These are phyloP conservation scores for Chytriomyces confervae DNA, from an alignment of 192 early-diverging fungal genomes.

Conservation along the genomic window DNA sequence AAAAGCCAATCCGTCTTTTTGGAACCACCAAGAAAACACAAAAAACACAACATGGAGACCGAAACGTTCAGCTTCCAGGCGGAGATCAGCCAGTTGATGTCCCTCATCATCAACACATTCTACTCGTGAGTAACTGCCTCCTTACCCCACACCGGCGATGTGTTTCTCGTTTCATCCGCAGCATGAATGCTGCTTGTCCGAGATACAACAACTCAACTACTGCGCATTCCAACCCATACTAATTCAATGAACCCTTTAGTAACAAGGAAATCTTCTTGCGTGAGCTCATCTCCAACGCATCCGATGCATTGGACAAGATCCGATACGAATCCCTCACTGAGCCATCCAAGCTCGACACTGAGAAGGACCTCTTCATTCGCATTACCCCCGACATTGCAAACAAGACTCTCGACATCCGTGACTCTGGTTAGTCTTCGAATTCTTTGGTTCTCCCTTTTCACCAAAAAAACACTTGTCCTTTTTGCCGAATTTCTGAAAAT, in stretches of 20 bases:
- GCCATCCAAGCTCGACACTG: constrained; percentile 89
- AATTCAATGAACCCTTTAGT: constrained; percentile 1
- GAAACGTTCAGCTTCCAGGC: constrained; percentile 92
- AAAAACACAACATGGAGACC: background rate
- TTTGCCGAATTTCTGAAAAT: background rate
- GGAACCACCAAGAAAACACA: no score
- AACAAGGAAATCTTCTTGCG: constrained; percentile 95
- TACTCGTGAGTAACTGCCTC: constrained; percentile 59
- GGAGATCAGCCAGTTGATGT: constrained; percentile 99
- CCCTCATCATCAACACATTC: constrained; percentile 99
- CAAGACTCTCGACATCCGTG: constrained; percentile 89
- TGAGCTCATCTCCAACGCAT: constrained; percentile 95
- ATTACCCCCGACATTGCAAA: constrained; percentile 86
- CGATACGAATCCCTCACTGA: constrained; percentile 96
- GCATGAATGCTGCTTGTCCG: background rate
- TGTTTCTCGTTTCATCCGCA: background rate
- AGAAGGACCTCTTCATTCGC: constrained; percentile 94
- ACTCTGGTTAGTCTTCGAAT: constrained; percentile 57
- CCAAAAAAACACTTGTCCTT: background rate
- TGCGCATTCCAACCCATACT: background rate
- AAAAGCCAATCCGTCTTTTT: no score
- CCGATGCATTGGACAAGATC: constrained; percentile 98
- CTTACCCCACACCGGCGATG: background rate
- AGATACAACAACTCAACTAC: background rate
- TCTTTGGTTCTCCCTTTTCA: constrained; percentile 5